Conservation (phyloP, 2,329 filamentous ascomycete genomes). For the Trichophyton benhamiae region DNA sequence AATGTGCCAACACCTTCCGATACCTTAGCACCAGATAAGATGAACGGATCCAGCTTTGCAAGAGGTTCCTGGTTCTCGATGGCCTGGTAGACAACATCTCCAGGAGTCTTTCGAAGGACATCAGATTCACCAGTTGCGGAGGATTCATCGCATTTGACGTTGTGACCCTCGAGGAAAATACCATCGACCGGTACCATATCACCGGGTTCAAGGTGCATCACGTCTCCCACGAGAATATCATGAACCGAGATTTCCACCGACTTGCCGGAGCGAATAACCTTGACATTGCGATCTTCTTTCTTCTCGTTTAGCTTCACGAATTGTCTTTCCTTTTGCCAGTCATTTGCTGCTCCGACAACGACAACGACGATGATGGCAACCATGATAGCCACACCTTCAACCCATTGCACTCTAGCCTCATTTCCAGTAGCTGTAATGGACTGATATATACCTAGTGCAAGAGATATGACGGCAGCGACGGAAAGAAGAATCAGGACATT, state of each 20-base stretch:
- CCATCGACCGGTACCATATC: slow-evolving; percentile 61
- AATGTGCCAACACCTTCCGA: slow-evolving; percentile 65
- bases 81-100: slow-evolving; percentile 51
- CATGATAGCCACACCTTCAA: slow-evolving; percentile 55
- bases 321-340: slow-evolving; percentile 56
- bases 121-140: slow-evolving; percentile 67
- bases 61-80: slow-evolving; percentile 50
- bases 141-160: slow-evolving; percentile 60
- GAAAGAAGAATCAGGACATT: slow-evolving; percentile 64
- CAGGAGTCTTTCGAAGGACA: slow-evolving; percentile 53
- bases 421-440: slow-evolving; percentile 46
- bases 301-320: slow-evolving; percentile 59
- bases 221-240: slow-evolving; percentile 60
- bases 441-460: slow-evolving; percentile 64
- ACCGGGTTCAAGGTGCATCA: slow-evolving; percentile 61
- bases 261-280: slow-evolving; percentile 62
- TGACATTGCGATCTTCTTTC: slow-evolving; percentile 63
- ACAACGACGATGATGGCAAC: slow-evolving; percentile 55
- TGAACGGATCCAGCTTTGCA: slow-evolving; percentile 64
- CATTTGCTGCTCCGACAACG: slow-evolving; percentile 50
- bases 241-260: slow-evolving; percentile 57
- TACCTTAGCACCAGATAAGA: slow-evolving; percentile 66
- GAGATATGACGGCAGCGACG: slow-evolving; percentile 58
- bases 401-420: slow-evolving; percentile 46
- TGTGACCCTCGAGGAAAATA: slow-evolving; percentile 55